phyloP scores from a whole-genome alignment of 148 eudicot species.

The Rhododendron williamsianum region DNA sequence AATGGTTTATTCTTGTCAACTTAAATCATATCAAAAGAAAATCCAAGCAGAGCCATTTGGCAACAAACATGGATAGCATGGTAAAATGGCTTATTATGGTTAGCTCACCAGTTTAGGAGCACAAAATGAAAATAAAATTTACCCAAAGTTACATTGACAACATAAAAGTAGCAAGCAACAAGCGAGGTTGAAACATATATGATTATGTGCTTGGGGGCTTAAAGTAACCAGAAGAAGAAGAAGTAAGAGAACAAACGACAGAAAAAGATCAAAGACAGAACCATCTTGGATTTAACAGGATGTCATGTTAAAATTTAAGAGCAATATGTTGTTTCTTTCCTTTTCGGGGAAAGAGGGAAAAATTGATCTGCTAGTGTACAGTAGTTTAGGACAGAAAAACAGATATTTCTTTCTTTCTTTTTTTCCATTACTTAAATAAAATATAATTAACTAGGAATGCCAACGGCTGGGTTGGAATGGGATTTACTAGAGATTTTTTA shows the following conservation, averaged over 20 bases:
- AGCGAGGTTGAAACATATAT: background rate
- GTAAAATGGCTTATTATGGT: background rate
- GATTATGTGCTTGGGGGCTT: background rate
- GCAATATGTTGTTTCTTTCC: background rate
- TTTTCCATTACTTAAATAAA: background rate
- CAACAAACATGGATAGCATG: background rate
- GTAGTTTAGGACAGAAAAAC: background rate
- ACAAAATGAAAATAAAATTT: background rate
- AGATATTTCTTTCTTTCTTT: background rate
- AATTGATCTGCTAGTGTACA: background rate
- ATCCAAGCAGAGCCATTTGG: conserved; percentile 4
- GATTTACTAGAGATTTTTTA: background rate
- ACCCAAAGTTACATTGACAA: background rate
- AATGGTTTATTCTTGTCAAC: background rate
- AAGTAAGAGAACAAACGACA: background rate
- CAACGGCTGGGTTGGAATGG: background rate
- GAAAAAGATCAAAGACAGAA: background rate
- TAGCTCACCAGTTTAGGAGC: background rate
- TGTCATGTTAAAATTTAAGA: background rate
- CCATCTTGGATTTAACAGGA: background rate
- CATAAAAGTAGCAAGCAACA: background rate
- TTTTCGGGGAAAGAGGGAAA: background rate
- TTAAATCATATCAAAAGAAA: background rate
- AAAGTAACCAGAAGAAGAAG: background rate
- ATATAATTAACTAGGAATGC: background rate